Evolutionary conservation across 2,329 filamentous ascomycete genomes (phyloP).

Genomic region (Mollisia scopiformis): DNA sequence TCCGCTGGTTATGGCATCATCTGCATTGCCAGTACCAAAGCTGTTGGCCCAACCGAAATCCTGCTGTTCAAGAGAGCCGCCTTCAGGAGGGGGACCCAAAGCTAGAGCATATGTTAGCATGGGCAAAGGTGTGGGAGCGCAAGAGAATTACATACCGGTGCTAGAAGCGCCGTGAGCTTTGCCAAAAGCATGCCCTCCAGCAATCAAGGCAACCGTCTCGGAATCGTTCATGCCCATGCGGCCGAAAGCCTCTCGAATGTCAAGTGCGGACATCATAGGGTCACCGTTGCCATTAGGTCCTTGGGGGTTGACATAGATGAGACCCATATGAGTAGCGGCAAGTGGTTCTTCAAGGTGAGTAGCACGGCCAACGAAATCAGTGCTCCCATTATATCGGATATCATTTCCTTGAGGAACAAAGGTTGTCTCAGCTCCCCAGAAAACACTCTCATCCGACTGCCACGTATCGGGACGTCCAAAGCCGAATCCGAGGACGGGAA

Average conservation of each 20-base stretch:
- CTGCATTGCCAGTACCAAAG: conserved; percentile 65
- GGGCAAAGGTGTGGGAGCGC: neutral
- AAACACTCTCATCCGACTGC: conserved; percentile 62
- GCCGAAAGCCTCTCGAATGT: conserved; percentile 61
- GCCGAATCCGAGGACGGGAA: conserved; percentile 59
- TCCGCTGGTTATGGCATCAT: conserved; percentile 74
- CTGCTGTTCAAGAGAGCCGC: conserved; percentile 64
- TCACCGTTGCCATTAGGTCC: conserved; percentile 61
- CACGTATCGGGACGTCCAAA: conserved; percentile 60
- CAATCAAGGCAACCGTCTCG: conserved; percentile 63
- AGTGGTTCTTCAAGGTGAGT: conserved; percentile 50
- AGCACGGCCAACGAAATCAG: conserved; percentile 27
- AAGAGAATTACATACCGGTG: conserved; percentile 10
- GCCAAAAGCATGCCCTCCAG: conserved; percentile 62
- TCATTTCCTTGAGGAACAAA: conserved; percentile 39
- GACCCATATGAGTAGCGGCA: conserved; percentile 59
- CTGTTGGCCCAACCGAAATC: conserved; percentile 75
- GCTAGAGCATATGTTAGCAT: conserved; percentile 15
- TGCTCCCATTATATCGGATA: conserved; percentile 53
- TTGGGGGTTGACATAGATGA: conserved; percentile 66
- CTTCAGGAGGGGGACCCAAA: conserved; percentile 52
- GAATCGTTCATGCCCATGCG: conserved; percentile 67
- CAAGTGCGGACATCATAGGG: conserved; percentile 54
- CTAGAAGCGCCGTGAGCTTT: conserved; percentile 59
- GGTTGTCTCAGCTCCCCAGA: conserved; percentile 59